Evolutionary conservation across 2,329 filamentous ascomycete genomes (phyloP).

Genomic region (Aspergillus ochraceus): DNA sequence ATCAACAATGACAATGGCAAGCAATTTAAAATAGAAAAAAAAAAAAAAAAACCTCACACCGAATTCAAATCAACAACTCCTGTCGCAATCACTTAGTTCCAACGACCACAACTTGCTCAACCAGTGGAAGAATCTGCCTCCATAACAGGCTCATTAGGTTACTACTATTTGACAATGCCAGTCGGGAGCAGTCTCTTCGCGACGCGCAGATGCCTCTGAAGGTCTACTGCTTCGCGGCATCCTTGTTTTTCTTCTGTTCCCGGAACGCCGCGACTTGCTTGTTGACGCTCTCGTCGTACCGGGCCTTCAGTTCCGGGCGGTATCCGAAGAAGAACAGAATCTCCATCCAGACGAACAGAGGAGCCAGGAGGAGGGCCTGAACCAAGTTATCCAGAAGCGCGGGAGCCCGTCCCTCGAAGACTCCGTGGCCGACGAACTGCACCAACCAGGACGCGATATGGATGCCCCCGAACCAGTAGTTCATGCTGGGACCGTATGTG

Average conservation of each 20-base stretch:
- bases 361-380: conserved; percentile 88
- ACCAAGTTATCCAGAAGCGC: conserved; percentile 88
- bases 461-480: conserved; percentile 66
- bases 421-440: conserved; percentile 90
- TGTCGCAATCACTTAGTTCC: neutral
- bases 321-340: conserved; percentile 88
- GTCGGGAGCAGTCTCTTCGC: neutral
- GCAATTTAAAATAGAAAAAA: neutral
- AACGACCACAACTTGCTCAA: neutral
- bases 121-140: neutral
- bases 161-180: neutral
- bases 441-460: conserved; percentile 78
- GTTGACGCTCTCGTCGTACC: conserved; percentile 74
- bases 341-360: conserved; percentile 97
- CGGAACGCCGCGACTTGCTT: conserved; percentile 76
- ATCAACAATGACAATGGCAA: neutral
- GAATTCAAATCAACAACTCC: neutral
- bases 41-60: too few species aligned
- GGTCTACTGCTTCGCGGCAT: conserved; percentile 20
- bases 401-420: conserved; percentile 83
- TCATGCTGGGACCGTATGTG: conserved; percentile 60
- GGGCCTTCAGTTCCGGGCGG: conserved; percentile 77
- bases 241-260: conserved; percentile 47
- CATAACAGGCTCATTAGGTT: neutral
- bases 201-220: neutral